Percentiles rank a stretch among this genome's conserved stretches.
Evolutionary conservation across 495 filamentous ascomycete genomes (phyloP).

Genomic region (Peziza echinospora): DNA sequence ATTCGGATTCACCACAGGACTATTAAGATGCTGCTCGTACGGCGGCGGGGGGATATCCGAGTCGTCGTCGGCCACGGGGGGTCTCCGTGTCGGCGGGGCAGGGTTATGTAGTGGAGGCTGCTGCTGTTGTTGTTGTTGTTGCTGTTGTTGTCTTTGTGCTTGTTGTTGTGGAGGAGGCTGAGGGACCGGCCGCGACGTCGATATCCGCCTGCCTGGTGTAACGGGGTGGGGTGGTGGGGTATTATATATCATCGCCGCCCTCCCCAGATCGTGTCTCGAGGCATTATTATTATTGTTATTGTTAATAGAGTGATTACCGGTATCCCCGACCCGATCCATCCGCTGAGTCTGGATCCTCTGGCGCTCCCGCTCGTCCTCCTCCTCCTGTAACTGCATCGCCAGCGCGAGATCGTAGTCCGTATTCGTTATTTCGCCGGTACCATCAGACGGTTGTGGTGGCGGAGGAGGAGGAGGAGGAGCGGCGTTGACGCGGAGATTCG

Average conservation of each 20-base stretch:
- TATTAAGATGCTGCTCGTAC: slow-evolving; percentile 9
- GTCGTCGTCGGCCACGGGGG: neutral
- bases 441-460: slow-evolving; percentile 21
- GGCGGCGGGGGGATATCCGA: slow-evolving; percentile 11
- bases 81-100: neutral
- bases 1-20: no score
- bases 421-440: slow-evolving; percentile 30
- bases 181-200: neutral
- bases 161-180: no score
- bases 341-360: slow-evolving; percentile 24
- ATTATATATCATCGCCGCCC: neutral
- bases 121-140: no score
- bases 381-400: slow-evolving; percentile 63
- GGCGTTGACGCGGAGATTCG: neutral
- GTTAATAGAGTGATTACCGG: no score
- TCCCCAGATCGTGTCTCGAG: slow-evolving; percentile 14
- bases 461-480: no score
- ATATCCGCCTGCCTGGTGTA: slow-evolving; percentile 4
- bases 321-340: no score
- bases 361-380: slow-evolving; percentile 49
- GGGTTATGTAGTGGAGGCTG: slow-evolving; percentile 1
- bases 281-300: no score
- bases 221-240: slow-evolving; percentile 1
- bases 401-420: slow-evolving; percentile 58
- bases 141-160: no score